Evolutionary conservation across 345 rosid species (phyloP).

Genomic region (Rubroshorea leprosula): DNA sequence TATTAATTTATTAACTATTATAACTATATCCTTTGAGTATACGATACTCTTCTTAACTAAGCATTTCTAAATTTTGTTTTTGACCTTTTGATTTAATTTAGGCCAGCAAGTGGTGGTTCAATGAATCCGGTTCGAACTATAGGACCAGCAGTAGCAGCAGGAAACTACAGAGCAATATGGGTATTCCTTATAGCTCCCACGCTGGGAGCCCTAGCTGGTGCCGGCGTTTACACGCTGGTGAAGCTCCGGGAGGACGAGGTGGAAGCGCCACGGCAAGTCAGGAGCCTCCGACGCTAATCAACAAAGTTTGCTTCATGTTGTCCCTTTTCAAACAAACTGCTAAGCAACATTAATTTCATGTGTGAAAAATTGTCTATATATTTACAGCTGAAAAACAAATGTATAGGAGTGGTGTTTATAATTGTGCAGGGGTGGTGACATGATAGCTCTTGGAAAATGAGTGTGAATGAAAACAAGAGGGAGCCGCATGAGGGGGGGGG

Average conservation of each 20-base stretch:
- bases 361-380: background rate
- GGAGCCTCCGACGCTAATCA: constrained; percentile 79
- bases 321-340: background rate
- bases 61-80: no score
- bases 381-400: constrained; percentile 3
- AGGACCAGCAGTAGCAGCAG: constrained; percentile 95
- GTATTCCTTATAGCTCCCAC: constrained; percentile 81
- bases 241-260: constrained; percentile 62
- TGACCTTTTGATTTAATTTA: no score
- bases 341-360: background rate
- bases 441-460: constrained; percentile 14
- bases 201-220: constrained; percentile 78
- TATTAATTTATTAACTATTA: no score
- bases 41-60: no score
- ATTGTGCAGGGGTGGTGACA: constrained; percentile 8
- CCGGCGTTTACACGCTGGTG: constrained; percentile 64
- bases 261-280: constrained; percentile 60
- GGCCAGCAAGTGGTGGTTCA: constrained; percentile 83
- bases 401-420: constrained; percentile 5
- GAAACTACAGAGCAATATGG: constrained; percentile 73
- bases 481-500: no score
- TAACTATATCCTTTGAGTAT: no score
- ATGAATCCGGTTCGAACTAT: constrained; percentile 80
- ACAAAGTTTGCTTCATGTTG: background rate
- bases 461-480: constrained; percentile 10